Percentiles rank a stretch among this genome's conserved stretches.
Evolutionary conservation across 2,329 filamentous ascomycete genomes (phyloP).

Genomic region (Penicillium expansum): DNA sequence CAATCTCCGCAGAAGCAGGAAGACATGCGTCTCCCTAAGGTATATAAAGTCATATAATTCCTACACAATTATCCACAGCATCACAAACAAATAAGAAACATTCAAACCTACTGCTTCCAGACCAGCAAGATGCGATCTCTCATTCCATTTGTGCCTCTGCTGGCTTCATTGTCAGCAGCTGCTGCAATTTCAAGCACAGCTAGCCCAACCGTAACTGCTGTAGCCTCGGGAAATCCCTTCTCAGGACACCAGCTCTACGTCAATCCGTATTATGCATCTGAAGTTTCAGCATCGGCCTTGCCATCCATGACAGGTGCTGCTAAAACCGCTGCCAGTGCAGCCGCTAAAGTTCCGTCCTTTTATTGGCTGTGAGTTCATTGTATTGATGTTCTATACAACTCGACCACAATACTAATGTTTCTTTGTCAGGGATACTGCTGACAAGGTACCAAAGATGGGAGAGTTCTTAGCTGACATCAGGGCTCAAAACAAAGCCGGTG

Average conservation of each 20-base stretch:
- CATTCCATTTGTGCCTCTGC: slow-evolving; percentile 15
- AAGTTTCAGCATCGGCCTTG: slow-evolving; percentile 56
- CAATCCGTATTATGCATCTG: slow-evolving; percentile 54
- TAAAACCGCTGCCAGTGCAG: slow-evolving; percentile 50
- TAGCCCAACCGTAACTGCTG: slow-evolving; percentile 28
- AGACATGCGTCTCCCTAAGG: no score
- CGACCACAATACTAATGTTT: not conserved
- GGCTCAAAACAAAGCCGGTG: slow-evolving; percentile 48
- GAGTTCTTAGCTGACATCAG: slow-evolving; percentile 50
- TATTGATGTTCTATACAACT: no score
- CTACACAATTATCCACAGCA: not conserved
- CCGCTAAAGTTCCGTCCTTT: slow-evolving; percentile 52
- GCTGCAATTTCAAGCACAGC: slow-evolving; percentile 17
- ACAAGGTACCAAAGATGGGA: slow-evolving; percentile 51
- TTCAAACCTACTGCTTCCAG: not conserved
- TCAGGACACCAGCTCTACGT: slow-evolving; percentile 50
- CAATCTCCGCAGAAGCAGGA: not conserved
- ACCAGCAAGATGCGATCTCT: slow-evolving; percentile 21
- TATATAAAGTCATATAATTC: slow-evolving; percentile 1
- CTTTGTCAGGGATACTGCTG: slow-evolving; percentile 44
- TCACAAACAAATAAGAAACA: not conserved
- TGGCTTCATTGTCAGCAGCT: slow-evolving; percentile 22
- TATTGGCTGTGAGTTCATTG: slow-evolving; percentile 49
- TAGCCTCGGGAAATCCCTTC: slow-evolving; percentile 52
- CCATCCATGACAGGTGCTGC: slow-evolving; percentile 59